Conservation (phyloP, 148 eudicot genomes). For the Rhododendron griersonianum region DNA sequence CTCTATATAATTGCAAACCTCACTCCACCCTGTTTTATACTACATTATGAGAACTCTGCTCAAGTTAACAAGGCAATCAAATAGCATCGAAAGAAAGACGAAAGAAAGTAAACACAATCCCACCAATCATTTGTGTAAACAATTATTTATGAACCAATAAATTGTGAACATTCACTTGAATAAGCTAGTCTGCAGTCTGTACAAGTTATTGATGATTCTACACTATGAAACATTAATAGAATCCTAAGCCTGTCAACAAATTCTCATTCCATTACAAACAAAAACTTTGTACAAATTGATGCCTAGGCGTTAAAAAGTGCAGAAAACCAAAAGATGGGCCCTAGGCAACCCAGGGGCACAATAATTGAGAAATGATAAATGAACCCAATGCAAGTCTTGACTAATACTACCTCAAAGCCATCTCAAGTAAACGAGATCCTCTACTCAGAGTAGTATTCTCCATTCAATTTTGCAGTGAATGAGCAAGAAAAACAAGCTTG, state of each 20-base stretch:
- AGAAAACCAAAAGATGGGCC: background rate
- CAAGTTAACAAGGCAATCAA: background rate
- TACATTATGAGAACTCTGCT: background rate
- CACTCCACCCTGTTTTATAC: background rate
- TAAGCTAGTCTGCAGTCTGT: background rate
- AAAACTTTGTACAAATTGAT: background rate
- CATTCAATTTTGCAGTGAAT: background rate
- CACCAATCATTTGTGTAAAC: background rate
- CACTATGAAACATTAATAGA: background rate
- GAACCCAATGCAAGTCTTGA: background rate
- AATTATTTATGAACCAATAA: background rate
- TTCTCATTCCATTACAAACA: background rate
- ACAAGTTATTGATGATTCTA: background rate
- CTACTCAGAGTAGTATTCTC: background rate
- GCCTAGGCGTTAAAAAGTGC: background rate
- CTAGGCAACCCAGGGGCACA: background rate
- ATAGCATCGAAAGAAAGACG: background rate
- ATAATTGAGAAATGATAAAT: background rate
- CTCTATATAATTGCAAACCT: background rate
- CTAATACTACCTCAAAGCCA: background rate
- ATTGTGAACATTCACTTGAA: background rate
- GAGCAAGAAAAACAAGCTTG: background rate
- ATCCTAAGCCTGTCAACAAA: background rate
- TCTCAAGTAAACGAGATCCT: background rate
- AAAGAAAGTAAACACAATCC: background rate